Evolutionary conservation across 78 protist genomes (phyloP).

Genomic region (Dictyostelium capitatum): DNA sequence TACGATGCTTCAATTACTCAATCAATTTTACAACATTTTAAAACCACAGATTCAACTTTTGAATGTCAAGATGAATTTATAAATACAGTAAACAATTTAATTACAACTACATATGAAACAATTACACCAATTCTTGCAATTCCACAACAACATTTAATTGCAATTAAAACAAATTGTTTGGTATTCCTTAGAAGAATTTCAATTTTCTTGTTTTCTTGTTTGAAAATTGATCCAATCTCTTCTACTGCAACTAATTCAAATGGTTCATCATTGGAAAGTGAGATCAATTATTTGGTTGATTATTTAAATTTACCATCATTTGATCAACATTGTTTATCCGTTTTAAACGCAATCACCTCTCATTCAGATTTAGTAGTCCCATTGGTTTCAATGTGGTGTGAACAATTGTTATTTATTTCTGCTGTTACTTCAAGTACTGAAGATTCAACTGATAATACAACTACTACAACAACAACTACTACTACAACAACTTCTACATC

Average conservation of each 20-base stretch:
- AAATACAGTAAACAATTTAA: conserved; percentile 10
- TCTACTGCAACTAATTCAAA: not conserved
- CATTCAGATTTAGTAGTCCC: conserved; percentile 42
- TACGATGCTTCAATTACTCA: conserved; percentile 60
- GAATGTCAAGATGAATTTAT: not conserved
- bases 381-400: conserved; percentile 48
- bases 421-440: conserved; percentile 36
- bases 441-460: not conserved
- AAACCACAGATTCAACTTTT: not conserved
- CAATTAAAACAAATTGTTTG: not conserved
- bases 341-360: conserved; percentile 31
- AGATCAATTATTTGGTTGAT: conserved; percentile 12
- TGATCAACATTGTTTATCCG: not conserved
- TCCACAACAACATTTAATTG: not conserved
- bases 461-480: not conserved
- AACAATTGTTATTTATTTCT: conserved; percentile 47
- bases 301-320: conserved; percentile 46
- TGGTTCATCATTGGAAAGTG: not conserved
- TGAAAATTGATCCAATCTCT: conserved; percentile 34
- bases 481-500: not conserved
- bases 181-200: conserved; percentile 34
- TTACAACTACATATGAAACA: conserved; percentile 24
- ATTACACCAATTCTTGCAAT: not conserved
- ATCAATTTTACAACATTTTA: conserved; percentile 46
- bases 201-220: conserved; percentile 24